Base-by-base conservation (phyloP, 2,329 filamentous ascomycete species). In the Drechslerella dactyloides region DNA sequence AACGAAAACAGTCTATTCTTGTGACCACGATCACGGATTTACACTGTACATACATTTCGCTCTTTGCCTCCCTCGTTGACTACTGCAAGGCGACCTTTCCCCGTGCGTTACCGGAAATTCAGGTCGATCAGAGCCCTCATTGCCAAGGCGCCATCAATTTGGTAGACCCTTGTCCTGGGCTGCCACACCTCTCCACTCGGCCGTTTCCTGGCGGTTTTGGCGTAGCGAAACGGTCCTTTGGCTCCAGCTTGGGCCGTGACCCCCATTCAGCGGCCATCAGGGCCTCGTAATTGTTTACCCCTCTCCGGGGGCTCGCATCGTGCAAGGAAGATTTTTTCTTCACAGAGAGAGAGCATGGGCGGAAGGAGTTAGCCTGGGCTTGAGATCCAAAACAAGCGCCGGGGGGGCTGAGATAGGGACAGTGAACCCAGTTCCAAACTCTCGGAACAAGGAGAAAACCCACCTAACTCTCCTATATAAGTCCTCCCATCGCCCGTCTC, bases 141-240 rank as follows among this genome's bases (percentile, higher is more conserved):
- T 63, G 66, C 66, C 66, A 70, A 70, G 66, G 66, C 66, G 66
- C 66, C 66, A 70, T 70, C 59, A 70, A 64, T 70, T 70, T 70
- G 66, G 66, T 70, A 21, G 66, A 64, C 66, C 66, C 66, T 64
- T 70, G 66, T 42, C 59, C 53, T 54, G 52, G 66, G 61, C 66
- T 70, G 58, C 66, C 66, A 70, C 66, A 70, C 66, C 66, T 59
- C 54, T 52, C 40, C 59, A 58, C 46, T 53, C 55, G 54, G 66
- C 66, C 66, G 59, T 70, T 64, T 70, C 66, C 66, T 70, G 56
- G 56, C 66, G 60, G 60, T 64, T 56, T 64, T 55, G 60, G 51
- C 51, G 51, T 51, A 50, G 35, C 51, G 42, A 70, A 70, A 70
- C 66, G 66, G 66, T 60, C 66, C 59, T 64, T 54, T 59, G 54